Base-by-base conservation (phyloP, 345 rosid genomes). In the Erysimum cheiranthoides region DNA sequence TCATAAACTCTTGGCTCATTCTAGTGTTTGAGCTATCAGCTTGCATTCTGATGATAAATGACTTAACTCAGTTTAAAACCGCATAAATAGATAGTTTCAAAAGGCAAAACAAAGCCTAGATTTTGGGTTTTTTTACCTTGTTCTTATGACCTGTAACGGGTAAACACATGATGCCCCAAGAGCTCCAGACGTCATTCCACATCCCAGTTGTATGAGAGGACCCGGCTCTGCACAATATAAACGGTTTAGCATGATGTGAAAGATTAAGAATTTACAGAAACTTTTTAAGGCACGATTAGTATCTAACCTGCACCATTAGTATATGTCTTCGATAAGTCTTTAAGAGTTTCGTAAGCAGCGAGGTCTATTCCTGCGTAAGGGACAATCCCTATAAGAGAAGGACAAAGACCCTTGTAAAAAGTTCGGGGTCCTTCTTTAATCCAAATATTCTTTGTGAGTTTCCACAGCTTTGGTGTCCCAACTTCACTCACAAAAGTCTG, bases 281-380 rank as follows among this genome's bases (percentile, higher is more conserved):
- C 8, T 3, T 30, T 36, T 43, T 28, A 14, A 72, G 42, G 70
- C 18, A 47, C 4, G 42, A 43, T 70, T 46, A 51, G 34, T 21
- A 31, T n/a, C 53, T 70, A 81, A 92, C 98, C 98, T 47, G 96
- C 97, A 27, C 25, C 25, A 21, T 21, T 21, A 21, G 90, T 45
- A 82, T 89, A 84, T 32, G 85, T 81, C 87, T 76, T 89, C 11
- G 99, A 90, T 70, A 90, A 78, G 73, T 95, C 99, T 82, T 92
- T 95, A 74, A 92, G 79, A 68, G 96, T 85, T 80, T 95, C 99
- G 50, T 95, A 95, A 69, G 91, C 96, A 43, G 99, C 90, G 53
- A 95, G 98, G 69, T 95, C 99, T 40, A 95, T 95, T 64, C 99
- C 98, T 63, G 97, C 90, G 72, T 90, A 95, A 47, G 98, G 99